phyloP scores from a whole-genome alignment of 257 asterid genomes.

The Solanum bukasovii region DNA sequence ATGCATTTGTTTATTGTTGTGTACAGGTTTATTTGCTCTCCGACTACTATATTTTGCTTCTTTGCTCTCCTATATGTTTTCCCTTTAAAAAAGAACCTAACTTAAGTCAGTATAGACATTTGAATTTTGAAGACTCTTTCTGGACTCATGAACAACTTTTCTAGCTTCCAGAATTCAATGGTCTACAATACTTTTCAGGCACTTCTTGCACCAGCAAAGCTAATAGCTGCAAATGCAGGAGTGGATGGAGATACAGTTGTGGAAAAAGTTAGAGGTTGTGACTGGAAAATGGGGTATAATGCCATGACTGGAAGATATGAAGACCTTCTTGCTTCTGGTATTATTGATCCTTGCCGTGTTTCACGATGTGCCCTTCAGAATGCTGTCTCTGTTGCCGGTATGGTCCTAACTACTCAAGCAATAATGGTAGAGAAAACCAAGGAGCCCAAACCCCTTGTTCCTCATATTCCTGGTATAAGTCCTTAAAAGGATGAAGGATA shows the following conservation, averaged over 20 bases:
- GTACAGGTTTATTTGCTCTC: neutral
- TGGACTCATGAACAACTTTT: neutral
- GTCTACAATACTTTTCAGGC: slow-evolving; percentile 48
- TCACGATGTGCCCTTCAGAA: slow-evolving; percentile 77
- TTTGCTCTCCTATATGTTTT: neutral
- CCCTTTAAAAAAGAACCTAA: neutral
- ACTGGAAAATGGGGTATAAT: slow-evolving; percentile 56
- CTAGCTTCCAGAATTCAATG: neutral
- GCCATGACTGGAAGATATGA: slow-evolving; percentile 73
- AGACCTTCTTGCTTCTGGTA: slow-evolving; percentile 77
- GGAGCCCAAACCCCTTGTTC: slow-evolving; percentile 50
- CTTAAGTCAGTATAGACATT: neutral
- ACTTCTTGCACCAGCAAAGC: slow-evolving; percentile 80
- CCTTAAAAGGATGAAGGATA: slow-evolving; percentile 22
- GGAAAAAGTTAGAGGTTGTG: slow-evolving; percentile 43
- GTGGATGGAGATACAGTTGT: slow-evolving; percentile 72
- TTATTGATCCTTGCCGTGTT: slow-evolving; percentile 75
- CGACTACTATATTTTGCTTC: neutral
- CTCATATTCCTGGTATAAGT: slow-evolving; percentile 71
- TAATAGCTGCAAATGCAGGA: slow-evolving; percentile 85
- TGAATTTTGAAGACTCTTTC: neutral
- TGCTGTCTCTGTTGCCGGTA: slow-evolving; percentile 87
- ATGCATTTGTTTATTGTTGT: neutral
- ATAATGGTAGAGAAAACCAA: slow-evolving; percentile 64
- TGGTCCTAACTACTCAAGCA: slow-evolving; percentile 84